Conservation (phyloP, 148 eudicot species). For the Diospyros kaki region DNA sequence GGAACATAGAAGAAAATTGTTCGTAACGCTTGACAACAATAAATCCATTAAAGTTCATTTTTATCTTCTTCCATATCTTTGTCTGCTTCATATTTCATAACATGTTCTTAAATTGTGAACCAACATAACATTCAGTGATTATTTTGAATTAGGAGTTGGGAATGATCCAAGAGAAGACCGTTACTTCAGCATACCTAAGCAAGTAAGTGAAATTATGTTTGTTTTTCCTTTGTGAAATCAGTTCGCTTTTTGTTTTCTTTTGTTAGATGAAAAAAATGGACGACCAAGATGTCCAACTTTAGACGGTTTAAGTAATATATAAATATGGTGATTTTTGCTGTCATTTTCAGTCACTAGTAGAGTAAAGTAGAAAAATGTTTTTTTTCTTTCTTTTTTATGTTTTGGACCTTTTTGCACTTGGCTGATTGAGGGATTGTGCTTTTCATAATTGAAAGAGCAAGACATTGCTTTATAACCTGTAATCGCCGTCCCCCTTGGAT, state of each 20-base stretch:
- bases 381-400: too few species aligned
- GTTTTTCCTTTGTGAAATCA: background rate
- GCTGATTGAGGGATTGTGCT: too few species aligned
- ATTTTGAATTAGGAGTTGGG: constrained; percentile 64
- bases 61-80: background rate
- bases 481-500: too few species aligned
- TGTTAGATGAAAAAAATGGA: background rate
- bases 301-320: background rate
- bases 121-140: background rate
- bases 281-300: background rate
- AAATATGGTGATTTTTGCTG: background rate
- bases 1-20: background rate
- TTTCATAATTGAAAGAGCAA: too few species aligned
- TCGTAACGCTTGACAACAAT: background rate
- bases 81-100: background rate
- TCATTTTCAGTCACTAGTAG: background rate
- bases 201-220: constrained; percentile 43
- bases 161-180: constrained; percentile 97
- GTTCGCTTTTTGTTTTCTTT: background rate
- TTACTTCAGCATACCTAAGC: constrained; percentile 94
- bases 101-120: background rate
- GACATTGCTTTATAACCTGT: too few species aligned
- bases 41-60: background rate
- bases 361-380: too few species aligned
- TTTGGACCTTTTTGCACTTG: too few species aligned